Conservation (phyloP, 148 eudicot species). For the Heliamphora exappendiculata region DNA sequence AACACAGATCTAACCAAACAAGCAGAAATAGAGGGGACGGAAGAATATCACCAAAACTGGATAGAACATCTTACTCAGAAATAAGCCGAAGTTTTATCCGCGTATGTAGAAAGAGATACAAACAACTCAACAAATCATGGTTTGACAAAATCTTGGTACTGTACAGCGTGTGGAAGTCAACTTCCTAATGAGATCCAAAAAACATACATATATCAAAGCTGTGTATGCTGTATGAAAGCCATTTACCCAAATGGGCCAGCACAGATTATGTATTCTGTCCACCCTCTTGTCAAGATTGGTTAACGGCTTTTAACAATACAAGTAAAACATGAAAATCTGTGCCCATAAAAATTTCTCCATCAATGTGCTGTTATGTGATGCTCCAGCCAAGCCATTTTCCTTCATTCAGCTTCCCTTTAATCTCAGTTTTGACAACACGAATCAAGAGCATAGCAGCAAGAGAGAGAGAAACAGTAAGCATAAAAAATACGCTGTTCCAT, state of each 20-base stretch:
- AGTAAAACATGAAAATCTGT: neutral
- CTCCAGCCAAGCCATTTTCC: conserved; percentile 42
- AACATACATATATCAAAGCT: neutral
- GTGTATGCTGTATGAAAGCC: neutral
- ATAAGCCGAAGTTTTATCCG: neutral
- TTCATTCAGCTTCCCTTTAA: conserved; percentile 41
- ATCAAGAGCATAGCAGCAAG: conserved; percentile 60
- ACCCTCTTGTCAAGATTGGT: neutral
- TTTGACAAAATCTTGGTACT: neutral
- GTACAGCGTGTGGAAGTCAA: neutral
- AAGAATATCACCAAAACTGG: neutral
- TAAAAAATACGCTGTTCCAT: conserved; percentile 79
- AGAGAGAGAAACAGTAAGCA: conserved; percentile 65
- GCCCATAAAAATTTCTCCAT: neutral
- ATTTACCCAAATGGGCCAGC: neutral
- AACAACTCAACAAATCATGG: neutral
- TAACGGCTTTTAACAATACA: neutral
- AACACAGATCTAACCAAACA: neutral
- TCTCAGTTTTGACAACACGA: conserved; percentile 54
- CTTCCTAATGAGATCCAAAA: neutral
- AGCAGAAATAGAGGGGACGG: neutral
- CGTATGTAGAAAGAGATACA: neutral
- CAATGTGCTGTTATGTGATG: conserved; percentile 11
- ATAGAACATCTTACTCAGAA: neutral
- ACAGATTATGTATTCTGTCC: neutral